Evolutionary conservation across 352 stramenopile genomes (phyloP), one percentile per base, ranked within the genome.

Genomic region (Globisporangium iwayamae): DNA sequence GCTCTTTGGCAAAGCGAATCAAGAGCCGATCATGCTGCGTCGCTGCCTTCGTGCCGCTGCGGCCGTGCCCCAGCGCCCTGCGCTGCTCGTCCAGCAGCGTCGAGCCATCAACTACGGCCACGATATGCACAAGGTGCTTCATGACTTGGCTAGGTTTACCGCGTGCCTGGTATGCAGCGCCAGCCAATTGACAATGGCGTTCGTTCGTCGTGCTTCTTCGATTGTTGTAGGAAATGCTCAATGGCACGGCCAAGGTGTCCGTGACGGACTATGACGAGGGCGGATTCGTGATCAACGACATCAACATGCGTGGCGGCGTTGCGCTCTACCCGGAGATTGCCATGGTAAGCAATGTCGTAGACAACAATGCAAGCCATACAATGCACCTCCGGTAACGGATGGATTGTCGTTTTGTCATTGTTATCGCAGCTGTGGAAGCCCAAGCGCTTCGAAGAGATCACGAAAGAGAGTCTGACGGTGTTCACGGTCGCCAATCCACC

Each of bases 191-290:
- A 47, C 41, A 16, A 47, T 56, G 20, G 18, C 32, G 20, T 28
- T 50, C 11, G 18, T 22, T 43, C 34, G 34, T 39, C 34, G 43
- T 46, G 9, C n/a, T 59, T 28, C 60, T 39, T 32, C 63, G 7
- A 1, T 36, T 38, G n/a, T 59, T 55, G 2, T 63, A 94, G 86
- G 86, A 94, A 71, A 94, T 94, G 86, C 73, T 94, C 54, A 85
- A 79, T 57, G 86, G 80, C 51, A 90, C 86, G 16, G 62, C 75
- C 59, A 94, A 94, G 63, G 71, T 93, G 20, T 90, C 86, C 1
- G 75, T 94, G 51, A 84, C 79, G 20, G 86, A 93, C 70, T 94
- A 94, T 64, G 86, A 94, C 67, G 84, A 93, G 70, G 84, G 83
- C 63, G 86, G 86, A 30, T 93, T 93, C 62, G 84, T 94, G 46